Evolutionary conservation across 2,329 filamentous ascomycete species (phyloP), one percentile per base, ranked within the genome.

Genomic region (Penicillium hordei): DNA sequence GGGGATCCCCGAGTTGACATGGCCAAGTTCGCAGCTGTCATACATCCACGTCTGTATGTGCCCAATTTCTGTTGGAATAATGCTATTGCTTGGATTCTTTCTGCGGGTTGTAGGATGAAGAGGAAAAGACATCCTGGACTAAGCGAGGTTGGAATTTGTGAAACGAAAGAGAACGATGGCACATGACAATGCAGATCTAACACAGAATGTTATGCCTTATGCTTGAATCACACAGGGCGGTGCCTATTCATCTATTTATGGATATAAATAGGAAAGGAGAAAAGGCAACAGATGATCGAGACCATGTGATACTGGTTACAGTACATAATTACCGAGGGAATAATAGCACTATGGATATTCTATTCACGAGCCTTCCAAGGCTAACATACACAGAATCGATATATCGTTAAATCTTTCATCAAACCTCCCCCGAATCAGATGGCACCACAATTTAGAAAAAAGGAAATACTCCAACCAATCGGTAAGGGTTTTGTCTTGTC

Each of bases 321-420:
- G 2, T 5, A 27, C 8, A 12, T 19, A 29, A 17, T 29, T 34
- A 54, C 52, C 19, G 29, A n/a, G 33, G 6, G 10, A 55, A 34
- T 21, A 56, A 43, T 19, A 27, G 10, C 43, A 33, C 42, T 48
- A n/a, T 27, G 17, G 19, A 33, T 34, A 21, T 40, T 53, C 49
- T 53, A 57, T 53, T 48, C 34, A 51, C 43, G 9, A 38, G 53
- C 46, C 33, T 19, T 52, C 23, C 15, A 48, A 33, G 27, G 44
- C 38, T 25, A 42, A 50, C 38, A 55, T 36, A 48, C 46, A 42
- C 46, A 42, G 27, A 46, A 45, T 49, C 29, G 51, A 53, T 46
- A 36, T 43, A 45, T 45, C 50, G 39, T 50, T 40, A 50, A 27
- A 43, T 43, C 45, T 36, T 46, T 36, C 29, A 44, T 48, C 45